These are phyloP conservation scores for Aureobasidium leucospermi DNA, from an alignment of 2,329 filamentous ascomycete genomes.

Conservation along the genomic window DNA sequence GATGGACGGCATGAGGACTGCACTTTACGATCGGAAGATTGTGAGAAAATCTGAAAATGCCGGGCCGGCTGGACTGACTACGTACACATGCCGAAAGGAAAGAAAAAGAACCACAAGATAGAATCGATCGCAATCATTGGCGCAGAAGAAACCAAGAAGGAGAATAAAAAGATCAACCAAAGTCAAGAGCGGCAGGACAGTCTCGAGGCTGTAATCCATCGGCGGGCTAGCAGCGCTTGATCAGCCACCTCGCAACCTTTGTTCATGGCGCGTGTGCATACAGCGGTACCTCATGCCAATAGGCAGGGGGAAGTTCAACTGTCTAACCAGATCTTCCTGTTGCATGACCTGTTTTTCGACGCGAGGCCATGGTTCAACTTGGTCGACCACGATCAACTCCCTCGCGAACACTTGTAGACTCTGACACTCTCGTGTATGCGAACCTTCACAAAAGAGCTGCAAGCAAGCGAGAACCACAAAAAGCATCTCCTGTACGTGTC, in stretches of 20 bases:
- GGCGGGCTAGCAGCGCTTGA: slow-evolving; percentile 6
- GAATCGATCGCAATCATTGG: not conserved
- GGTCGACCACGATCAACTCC: not conserved
- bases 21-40: not conserved
- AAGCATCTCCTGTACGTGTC: slow-evolving; percentile 9
- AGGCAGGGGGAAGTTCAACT: not conserved
- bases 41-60: not conserved
- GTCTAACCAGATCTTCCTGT: not conserved
- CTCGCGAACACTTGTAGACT: slow-evolving; percentile 4
- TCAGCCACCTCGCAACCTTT: slow-evolving; percentile 12
- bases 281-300: not conserved
- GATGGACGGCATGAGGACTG: not conserved
- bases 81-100: not conserved
- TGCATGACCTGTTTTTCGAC: not conserved
- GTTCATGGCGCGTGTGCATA: not conserved
- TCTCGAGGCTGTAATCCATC: not conserved
- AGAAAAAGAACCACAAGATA: not conserved
- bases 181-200: not conserved
- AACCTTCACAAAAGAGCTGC: not conserved
- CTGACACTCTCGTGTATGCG: not conserved
- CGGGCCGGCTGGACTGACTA: not conserved
- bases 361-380: not conserved
- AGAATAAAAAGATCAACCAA: not conserved
- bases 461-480: not conserved
- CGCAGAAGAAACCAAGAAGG: not conserved